Conservation (phyloP, 352 stramenopile genomes). For the Blastocystis sp. region DNA sequence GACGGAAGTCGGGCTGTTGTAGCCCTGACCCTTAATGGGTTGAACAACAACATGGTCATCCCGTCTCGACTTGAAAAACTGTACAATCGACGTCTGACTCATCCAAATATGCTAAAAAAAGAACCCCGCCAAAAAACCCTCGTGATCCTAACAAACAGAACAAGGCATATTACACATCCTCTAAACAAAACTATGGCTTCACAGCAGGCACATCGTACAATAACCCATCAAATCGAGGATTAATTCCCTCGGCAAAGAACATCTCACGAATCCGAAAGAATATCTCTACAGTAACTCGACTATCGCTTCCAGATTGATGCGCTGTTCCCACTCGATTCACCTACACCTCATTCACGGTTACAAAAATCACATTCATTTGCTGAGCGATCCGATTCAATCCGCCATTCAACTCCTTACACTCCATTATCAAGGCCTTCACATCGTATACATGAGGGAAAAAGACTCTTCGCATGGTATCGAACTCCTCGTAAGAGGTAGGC, state of each 20-base stretch:
- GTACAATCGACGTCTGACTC: constrained; percentile 29
- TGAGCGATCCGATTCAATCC: constrained; percentile 40
- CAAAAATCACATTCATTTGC: constrained; percentile 1
- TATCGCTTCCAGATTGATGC: constrained; percentile 66
- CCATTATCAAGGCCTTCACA: constrained; percentile 35
- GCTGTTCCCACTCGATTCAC: constrained; percentile 4
- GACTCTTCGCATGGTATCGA: not conserved
- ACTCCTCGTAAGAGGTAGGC: constrained; percentile 14
- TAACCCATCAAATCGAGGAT: constrained; percentile 7
- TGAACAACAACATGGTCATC: no score
- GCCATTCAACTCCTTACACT: not conserved
- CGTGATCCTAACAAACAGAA: constrained; percentile 30
- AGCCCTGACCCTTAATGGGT: not conserved
- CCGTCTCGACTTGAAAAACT: constrained; percentile 46
- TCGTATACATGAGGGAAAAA: constrained; percentile 64
- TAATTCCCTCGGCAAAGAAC: not conserved
- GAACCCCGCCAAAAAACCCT: not conserved
- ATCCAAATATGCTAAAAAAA: not conserved
- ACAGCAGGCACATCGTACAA: not conserved
- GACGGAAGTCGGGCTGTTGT: constrained; percentile 6
- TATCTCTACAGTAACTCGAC: constrained; percentile 10
- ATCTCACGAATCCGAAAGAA: constrained; percentile 23
- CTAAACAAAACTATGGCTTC: constrained; percentile 45
- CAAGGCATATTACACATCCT: constrained; percentile 1
- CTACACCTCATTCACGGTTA: not conserved